These are phyloP conservation scores for Hysterangium stoloniferum DNA, from an alignment of 768 basidiomycete genomes.

Conservation along the genomic window DNA sequence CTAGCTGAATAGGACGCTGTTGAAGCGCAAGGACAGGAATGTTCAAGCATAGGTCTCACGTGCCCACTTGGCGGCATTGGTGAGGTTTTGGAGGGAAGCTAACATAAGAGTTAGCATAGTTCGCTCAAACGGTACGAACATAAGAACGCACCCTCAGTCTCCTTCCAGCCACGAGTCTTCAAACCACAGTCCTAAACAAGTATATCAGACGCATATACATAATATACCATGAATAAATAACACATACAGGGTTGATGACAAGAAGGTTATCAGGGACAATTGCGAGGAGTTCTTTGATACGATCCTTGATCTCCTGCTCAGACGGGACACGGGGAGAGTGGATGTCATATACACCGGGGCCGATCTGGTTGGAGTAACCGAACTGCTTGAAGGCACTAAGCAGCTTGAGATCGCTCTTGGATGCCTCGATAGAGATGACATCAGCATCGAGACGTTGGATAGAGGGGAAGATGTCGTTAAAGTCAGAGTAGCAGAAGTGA, in stretches of 20 bases:
- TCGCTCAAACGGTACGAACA: neutral
- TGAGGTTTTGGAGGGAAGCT: constrained; percentile 80
- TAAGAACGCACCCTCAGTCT: constrained; percentile 66
- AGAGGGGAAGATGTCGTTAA: constrained; percentile 96
- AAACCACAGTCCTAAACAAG: constrained; percentile 77
- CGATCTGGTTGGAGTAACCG: constrained; percentile 95
- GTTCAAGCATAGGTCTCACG: constrained; percentile 72
- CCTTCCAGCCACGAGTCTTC: constrained; percentile 98
- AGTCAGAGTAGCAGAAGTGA: constrained; percentile 99
- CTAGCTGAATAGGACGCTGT: constrained; percentile 58
- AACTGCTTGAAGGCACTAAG: constrained; percentile 91
- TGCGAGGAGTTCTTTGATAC: constrained; percentile 74
- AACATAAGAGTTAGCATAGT: constrained; percentile 12
- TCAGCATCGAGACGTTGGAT: constrained; percentile 97
- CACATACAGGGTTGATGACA: constrained; percentile 78
- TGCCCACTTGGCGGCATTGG: constrained; percentile 90
- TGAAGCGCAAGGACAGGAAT: constrained; percentile 62
- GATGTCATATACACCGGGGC: constrained; percentile 98
- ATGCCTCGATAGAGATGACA: constrained; percentile 97
- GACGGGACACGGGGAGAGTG: constrained; percentile 98
- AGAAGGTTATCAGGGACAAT: constrained; percentile 76
- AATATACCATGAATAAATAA: constrained; percentile 3
- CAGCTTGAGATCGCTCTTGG: constrained; percentile 98
- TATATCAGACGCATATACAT: constrained; percentile 9
- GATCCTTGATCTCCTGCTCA: constrained; percentile 89